Evolutionary conservation across 306 rosid genomes (phyloP).

Genomic region (Casuarina glauca): DNA sequence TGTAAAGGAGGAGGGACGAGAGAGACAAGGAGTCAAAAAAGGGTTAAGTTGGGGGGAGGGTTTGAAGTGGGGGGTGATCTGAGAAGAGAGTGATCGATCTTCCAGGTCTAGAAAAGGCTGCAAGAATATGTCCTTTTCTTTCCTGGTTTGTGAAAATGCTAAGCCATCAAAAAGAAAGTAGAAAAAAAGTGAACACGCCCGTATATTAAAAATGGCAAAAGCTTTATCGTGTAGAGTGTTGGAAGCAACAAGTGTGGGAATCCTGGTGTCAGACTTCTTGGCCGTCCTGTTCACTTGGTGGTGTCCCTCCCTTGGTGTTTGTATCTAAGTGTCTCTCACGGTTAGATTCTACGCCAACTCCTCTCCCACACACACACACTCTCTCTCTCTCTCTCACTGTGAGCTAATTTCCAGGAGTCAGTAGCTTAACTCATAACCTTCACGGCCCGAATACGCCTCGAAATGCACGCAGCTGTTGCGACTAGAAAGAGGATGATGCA

Average conservation of each 20-base stretch:
- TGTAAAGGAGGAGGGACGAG: slow-evolving; percentile 3
- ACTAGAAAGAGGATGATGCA: slow-evolving; percentile 42
- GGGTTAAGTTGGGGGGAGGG: not conserved
- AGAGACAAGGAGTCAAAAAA: not conserved
- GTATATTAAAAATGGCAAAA: slow-evolving; percentile 29
- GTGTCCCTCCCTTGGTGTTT: slow-evolving; percentile 24
- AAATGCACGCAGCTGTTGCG: slow-evolving; percentile 43
- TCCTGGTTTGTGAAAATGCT: slow-evolving; percentile 33
- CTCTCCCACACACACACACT: slow-evolving; percentile 5
- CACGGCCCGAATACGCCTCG: slow-evolving; percentile 37
- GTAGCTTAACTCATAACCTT: slow-evolving; percentile 10
- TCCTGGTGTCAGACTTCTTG: slow-evolving; percentile 58
- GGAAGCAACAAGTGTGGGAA: slow-evolving; percentile 89
- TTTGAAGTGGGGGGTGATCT: not conserved
- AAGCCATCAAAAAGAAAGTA: slow-evolving; percentile 38
- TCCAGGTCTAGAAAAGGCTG: slow-evolving; percentile 29
- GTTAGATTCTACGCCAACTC: slow-evolving; percentile 51
- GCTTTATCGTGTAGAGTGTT: slow-evolving; percentile 76
- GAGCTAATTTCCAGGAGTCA: not conserved
- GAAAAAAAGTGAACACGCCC: slow-evolving; percentile 17
- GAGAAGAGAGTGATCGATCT: slow-evolving; percentile 16
- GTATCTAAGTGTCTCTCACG: slow-evolving; percentile 48
- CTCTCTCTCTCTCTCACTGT: not conserved
- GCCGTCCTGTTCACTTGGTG: slow-evolving; percentile 37
- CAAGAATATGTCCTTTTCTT: slow-evolving; percentile 3